Base-by-base conservation (phyloP, 2,329 filamentous ascomycete genomes). In the Alternaria novae-zelandiae region DNA sequence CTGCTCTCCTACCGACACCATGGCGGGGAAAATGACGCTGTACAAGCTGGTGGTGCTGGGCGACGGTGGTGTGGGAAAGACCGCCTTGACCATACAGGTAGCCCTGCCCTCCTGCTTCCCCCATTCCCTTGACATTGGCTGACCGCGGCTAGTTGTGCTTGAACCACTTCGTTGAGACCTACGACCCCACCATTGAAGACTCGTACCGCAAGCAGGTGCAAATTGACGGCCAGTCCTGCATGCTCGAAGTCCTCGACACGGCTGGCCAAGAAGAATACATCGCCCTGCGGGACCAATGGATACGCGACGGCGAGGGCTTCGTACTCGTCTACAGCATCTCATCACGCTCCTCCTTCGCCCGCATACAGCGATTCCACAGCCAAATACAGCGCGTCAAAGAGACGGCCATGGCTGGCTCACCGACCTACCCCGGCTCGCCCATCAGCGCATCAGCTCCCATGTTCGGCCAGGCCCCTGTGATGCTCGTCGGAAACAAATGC, bases 251-350 rank as follows among this genome's bases (percentile, higher is more conserved):
- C 51, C 88, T 97, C 75, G 96, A 99, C 83, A 99, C 96, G 58
- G 96, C 96, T 56, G 96, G 96, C 61, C 96, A 99, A 81, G 96
- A 99, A 83, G 96, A 99, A 83, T 99, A 98, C 83, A 97, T 95
- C 68, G 96, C 96, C 50, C 85, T 98, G 75, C 88, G 96, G 77
- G 96, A 98, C 80, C 96, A 98, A 84, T 98, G 95, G 95, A 98
- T 98, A 80, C 90, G 96, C 73, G 95, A 98, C 78, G 95, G 96
- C 70, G 96, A 99, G 81, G 96, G 96, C 20, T 98, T 98, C 79
- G 93, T 99, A 28, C 87, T 99, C 65, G 96, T 99, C 69, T 98
- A 99, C 86, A 97, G 94, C 84, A 98, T 99, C 82, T 97, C 96
- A 13, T 98, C 95, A 56, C 91, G 96, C 75, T 94, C 94, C 32